Percentiles rank a stretch among this genome's conserved stretches.
phyloP scores from a whole-genome alignment of 164 flowering plant genomes.

The Macadamia tetraphylla region DNA sequence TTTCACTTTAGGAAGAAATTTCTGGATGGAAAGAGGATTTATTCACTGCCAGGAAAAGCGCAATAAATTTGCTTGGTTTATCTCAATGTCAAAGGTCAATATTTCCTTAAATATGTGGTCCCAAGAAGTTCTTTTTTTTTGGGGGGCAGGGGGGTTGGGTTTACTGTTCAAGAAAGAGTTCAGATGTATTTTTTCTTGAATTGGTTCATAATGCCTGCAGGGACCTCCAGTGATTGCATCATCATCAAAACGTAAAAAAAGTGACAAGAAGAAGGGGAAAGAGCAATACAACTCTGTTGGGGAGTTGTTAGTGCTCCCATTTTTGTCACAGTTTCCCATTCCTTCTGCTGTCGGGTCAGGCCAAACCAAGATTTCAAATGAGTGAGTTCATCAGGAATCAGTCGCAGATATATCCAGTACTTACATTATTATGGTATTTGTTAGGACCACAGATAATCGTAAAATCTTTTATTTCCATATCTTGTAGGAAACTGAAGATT shows the following conservation, averaged over 20 bases:
- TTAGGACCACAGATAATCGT: background rate
- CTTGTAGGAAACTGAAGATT: background rate
- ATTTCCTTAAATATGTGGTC: background rate
- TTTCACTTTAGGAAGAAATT: constrained; percentile 51
- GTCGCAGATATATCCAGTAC: background rate
- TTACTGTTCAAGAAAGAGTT: background rate
- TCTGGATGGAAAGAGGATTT: constrained; percentile 80
- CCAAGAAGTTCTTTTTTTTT: no score
- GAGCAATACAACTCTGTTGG: constrained; percentile 46
- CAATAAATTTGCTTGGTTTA: constrained; percentile 74
- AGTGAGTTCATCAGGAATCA: constrained; percentile 36
- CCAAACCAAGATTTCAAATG: constrained; percentile 24
- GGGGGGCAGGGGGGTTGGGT: no score
- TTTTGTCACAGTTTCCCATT: constrained; percentile 62
- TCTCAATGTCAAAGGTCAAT: constrained; percentile 70
- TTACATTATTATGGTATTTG: no score
- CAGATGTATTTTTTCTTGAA: background rate
- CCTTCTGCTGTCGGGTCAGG: constrained; percentile 38
- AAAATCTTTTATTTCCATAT: background rate
- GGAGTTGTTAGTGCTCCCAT: constrained; percentile 74
- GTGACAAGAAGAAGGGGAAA: constrained; percentile 50
- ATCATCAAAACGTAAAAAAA: constrained; percentile 62
- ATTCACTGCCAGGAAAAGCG: constrained; percentile 81
- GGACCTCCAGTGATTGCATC: constrained; percentile 52
- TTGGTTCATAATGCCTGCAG: constrained; percentile 26